Evolutionary conservation across 1,139 yeast species (phyloP).

Genomic region (Diutina ranongensis): DNA sequence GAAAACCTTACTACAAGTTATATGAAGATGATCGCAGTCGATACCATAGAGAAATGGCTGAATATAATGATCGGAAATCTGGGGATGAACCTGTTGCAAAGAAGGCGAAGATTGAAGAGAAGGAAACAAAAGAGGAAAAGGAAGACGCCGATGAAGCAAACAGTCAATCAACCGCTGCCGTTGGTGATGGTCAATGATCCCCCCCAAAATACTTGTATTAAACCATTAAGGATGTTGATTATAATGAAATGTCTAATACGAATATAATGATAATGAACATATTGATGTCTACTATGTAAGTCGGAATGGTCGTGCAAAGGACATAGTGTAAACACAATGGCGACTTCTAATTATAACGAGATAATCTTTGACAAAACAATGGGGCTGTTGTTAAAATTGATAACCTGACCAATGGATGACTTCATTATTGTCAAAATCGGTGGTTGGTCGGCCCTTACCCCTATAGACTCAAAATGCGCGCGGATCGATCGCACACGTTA

Average conservation of each 20-base stretch:
- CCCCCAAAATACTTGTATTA: background rate
- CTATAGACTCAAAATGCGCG: background rate
- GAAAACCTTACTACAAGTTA: slow-evolving; percentile 63
- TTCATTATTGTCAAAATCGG: no score
- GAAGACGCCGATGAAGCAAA: no score
- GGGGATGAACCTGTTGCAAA: slow-evolving; percentile 7
- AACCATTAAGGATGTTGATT: no score
- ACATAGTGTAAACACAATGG: no score
- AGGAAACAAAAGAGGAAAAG: background rate
- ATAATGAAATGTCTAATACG: no score
- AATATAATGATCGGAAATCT: slow-evolving; percentile 35
- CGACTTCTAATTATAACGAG: no score
- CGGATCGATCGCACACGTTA: background rate
- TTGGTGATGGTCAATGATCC: background rate
- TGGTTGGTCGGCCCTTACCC: background rate
- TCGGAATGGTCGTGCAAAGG: no score
- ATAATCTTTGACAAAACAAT: no score
- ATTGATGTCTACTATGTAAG: no score
- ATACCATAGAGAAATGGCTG: slow-evolving; percentile 63
- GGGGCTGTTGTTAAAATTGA: no score
- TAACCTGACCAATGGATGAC: no score
- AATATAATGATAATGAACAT: background rate
- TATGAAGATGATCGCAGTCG: slow-evolving; percentile 75
- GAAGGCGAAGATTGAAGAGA: background rate
- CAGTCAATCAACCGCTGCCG: background rate